Base-by-base conservation (phyloP, 192 early-diverging fungal species). In the Podila clonocystis region DNA sequence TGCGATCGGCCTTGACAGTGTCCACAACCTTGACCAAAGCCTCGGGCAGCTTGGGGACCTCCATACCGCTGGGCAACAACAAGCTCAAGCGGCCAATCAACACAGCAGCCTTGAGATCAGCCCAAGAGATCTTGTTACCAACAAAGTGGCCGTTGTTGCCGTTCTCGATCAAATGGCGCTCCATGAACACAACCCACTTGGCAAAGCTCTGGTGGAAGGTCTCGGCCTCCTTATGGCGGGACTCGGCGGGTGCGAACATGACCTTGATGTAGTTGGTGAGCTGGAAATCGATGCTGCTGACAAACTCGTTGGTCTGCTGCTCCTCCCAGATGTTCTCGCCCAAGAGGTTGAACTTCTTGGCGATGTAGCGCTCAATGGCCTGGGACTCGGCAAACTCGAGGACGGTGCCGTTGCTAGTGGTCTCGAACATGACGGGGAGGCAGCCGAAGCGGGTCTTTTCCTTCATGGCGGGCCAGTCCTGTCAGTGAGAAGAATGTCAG, bases 331-430 rank as follows among this genome's bases (percentile, higher is more conserved):
- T 15, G 31, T 64, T 70, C 3, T 59, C 4, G 17, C 82, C 69
- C 2, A 62, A 11, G 5, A 83, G 34, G 20, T 62, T 38, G 70
- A 83, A 83, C 52, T 76, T 71, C 45, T 52, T 33, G 24, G 74
- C 62, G 3, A 83, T 55, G 63, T 83, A 68, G 41, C 82, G 69
- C 52, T 83, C 82, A 28, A 83, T 77, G 9, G 67, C 69, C 15
- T 31, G n/a, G 33, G 69, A 48, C 55, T 83, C 73, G 38, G 62
- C 26, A 6, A 83, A 22, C 28, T 74, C 72, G 61, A 83, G 58
- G 19, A 70, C 62, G 7, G 52, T 63, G 48, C 75, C 70, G 38
- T 61, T 17, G 4, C 31, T 24, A 15, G 61, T 61, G 38, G 74
- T 73, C 63, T 83, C 74, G 41, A 59, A 66, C 0, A 77, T 63